A percentile compares a stretch with the other conserved stretches of the same genome.
Evolutionary conservation across 2,329 filamentous ascomycete species (phyloP).

Genomic region (Colletotrichum viniferum): DNA sequence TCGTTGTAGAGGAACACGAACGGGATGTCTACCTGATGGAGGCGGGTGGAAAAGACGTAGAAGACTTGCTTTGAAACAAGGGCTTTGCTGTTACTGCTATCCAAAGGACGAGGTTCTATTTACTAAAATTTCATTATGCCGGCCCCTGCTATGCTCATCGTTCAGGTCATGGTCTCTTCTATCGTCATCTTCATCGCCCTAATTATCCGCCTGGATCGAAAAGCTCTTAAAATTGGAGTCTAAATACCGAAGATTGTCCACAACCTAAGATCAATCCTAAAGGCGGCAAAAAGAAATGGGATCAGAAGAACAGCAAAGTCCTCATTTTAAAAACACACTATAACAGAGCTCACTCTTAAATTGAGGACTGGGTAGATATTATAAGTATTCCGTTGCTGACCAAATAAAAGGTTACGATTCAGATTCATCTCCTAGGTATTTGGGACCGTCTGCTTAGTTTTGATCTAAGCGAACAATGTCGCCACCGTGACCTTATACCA

Average conservation of each 20-base stretch:
- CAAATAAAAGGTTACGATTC: not conserved
- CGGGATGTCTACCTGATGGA: not conserved
- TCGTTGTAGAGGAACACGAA: not conserved
- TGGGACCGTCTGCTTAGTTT: not conserved
- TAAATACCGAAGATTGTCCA: not conserved
- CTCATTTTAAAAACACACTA: not conserved
- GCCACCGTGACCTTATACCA: not conserved
- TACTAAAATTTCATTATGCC: not conserved
- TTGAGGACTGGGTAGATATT: not conserved
- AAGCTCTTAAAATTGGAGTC: not conserved
- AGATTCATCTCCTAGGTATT: not conserved
- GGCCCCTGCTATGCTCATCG: not conserved
- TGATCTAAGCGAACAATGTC: not conserved
- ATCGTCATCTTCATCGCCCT: not conserved
- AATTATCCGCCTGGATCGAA: not conserved
- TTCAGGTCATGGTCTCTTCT: not conserved
- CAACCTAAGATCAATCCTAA: not conserved
- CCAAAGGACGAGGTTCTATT: not conserved
- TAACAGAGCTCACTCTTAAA: not conserved
- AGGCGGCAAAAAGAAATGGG: not conserved
- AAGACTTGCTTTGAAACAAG: not conserved
- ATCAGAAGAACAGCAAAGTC: not conserved
- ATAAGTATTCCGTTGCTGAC: not conserved
- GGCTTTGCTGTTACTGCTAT: not conserved
- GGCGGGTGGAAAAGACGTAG: not conserved